Percentiles rank a stretch among this genome's conserved stretches.
Conservation (phyloP, 176 grass and related monocot genomes). For the Ensete glaucum region DNA sequence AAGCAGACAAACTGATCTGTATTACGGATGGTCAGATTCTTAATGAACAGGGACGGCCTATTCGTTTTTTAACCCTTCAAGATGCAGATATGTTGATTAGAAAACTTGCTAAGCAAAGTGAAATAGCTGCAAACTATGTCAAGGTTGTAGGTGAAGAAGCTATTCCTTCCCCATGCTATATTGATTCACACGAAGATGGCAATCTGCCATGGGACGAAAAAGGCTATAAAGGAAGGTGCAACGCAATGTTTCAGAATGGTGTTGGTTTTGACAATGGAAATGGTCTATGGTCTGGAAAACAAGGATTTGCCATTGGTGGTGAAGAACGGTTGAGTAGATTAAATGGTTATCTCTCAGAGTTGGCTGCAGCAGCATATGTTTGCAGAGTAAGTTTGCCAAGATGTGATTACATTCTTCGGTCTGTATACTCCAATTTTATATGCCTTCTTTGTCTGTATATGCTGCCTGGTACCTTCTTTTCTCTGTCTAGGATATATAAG, state of each 20-base stretch:
- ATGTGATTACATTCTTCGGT: slow-evolving; percentile 4
- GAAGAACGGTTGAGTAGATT: slow-evolving; percentile 55
- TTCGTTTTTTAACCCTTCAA: slow-evolving; percentile 70
- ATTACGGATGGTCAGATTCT: slow-evolving; percentile 77
- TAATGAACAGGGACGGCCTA: slow-evolving; percentile 47
- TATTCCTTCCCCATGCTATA: slow-evolving; percentile 22
- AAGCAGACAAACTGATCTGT: slow-evolving; percentile 86
- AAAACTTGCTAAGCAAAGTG: slow-evolving; percentile 57
- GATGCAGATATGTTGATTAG: slow-evolving; percentile 74
- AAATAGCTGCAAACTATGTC: slow-evolving; percentile 78
- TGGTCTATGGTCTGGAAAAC: slow-evolving; percentile 54
- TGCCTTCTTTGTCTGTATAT: slow-evolving; percentile 23
- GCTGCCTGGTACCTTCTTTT: slow-evolving; percentile 2
- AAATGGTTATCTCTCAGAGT: slow-evolving; percentile 81
- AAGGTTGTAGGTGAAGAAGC: slow-evolving; percentile 53
- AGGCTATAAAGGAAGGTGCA: slow-evolving; percentile 15
- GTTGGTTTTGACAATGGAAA: slow-evolving; percentile 81
- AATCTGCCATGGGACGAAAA: slow-evolving; percentile 21
- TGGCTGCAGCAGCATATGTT: slow-evolving; percentile 82
- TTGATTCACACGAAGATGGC: slow-evolving; percentile 18
- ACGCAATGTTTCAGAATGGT: slow-evolving; percentile 54
- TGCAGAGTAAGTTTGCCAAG: slow-evolving; percentile 56
- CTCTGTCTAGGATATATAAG: slow-evolving; percentile 3
- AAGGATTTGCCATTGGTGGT: slow-evolving; percentile 79
- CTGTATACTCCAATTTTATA: no score